These are phyloP conservation scores for Ploettnerulaceae sp. DNA, from an alignment of 2,329 filamentous ascomycete species.

Conservation along the genomic window DNA sequence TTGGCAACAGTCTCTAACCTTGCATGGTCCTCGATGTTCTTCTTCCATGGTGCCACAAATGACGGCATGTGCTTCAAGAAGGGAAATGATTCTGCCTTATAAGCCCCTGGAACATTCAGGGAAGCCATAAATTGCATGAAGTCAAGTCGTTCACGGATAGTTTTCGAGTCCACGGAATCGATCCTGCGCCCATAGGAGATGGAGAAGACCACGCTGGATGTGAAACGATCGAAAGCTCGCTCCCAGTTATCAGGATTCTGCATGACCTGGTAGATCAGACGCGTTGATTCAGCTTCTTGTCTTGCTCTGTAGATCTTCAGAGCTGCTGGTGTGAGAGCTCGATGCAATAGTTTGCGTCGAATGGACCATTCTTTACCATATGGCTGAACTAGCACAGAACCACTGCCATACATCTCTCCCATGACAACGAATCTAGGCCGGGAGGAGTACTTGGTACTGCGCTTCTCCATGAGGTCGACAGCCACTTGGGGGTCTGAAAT, in stretches of 20 bases:
- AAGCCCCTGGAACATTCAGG: constrained; percentile 40
- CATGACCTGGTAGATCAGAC: constrained; percentile 42
- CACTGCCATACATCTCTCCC: constrained; percentile 39
- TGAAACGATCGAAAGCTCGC: constrained; percentile 44
- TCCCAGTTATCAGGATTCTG: constrained; percentile 39
- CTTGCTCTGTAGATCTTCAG: constrained; percentile 42
- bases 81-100: constrained; percentile 35
- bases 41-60: constrained; percentile 30
- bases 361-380: constrained; percentile 44
- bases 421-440: constrained; percentile 42
- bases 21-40: constrained; percentile 20
- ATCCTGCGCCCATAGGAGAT: constrained; percentile 48
- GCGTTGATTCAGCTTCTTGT: constrained; percentile 45
- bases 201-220: constrained; percentile 45
- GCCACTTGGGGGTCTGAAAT: constrained; percentile 42
- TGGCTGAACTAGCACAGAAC: constrained; percentile 44
- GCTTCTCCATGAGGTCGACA: constrained; percentile 42
- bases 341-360: constrained; percentile 39
- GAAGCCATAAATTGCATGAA: constrained; percentile 45
- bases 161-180: constrained; percentile 42
- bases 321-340: constrained; percentile 41
- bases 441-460: constrained; percentile 41
- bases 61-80: constrained; percentile 32
- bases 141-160: constrained; percentile 43
- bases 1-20: constrained; percentile 22